These are phyloP conservation scores for Zizania palustris DNA, from an alignment of 202 grass and related monocot genomes.

Conservation along the genomic window DNA sequence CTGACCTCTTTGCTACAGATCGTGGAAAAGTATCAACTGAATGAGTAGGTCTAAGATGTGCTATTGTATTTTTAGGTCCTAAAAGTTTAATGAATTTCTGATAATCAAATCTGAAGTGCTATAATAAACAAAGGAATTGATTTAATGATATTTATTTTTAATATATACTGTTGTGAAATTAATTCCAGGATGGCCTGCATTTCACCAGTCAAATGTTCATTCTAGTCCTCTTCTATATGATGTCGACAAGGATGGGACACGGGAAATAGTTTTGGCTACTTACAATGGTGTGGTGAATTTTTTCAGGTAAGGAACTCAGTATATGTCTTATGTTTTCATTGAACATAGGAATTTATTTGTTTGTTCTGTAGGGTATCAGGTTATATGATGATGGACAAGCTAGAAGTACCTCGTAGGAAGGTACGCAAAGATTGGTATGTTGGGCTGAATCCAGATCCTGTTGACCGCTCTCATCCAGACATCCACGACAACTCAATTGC, in stretches of 20 bases:
- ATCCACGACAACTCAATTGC: conserved; percentile 71
- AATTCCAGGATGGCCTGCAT: conserved; percentile 80
- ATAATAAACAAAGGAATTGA: neutral
- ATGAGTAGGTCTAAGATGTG: neutral
- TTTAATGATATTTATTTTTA: conserved; percentile 20
- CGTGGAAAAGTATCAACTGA: conserved; percentile 15
- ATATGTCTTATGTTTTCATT: conserved; percentile 18
- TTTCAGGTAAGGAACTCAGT: conserved; percentile 64
- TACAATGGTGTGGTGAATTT: conserved; percentile 95
- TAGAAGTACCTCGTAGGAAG: conserved; percentile 92
- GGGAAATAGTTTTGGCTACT: conserved; percentile 89
- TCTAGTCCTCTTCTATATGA: conserved; percentile 89
- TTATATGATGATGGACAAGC: conserved; percentile 96
- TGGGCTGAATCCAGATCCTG: conserved; percentile 72
- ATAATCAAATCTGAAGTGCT: conserved; percentile 12
- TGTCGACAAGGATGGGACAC: conserved; percentile 86
- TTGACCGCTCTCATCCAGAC: conserved; percentile 90
- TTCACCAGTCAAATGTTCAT: conserved; percentile 94
- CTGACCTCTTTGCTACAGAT: conserved; percentile 13
- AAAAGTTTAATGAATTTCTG: conserved; percentile 1
- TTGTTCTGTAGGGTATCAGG: conserved; percentile 76
- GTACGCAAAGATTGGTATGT: conserved; percentile 95
- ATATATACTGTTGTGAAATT: conserved; percentile 30
- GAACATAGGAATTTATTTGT: conserved; percentile 42
- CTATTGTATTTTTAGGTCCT: conserved; percentile 13